Evolutionary conservation across 179 eudicot genomes (phyloP).

Genomic region (Beta corolliflora): DNA sequence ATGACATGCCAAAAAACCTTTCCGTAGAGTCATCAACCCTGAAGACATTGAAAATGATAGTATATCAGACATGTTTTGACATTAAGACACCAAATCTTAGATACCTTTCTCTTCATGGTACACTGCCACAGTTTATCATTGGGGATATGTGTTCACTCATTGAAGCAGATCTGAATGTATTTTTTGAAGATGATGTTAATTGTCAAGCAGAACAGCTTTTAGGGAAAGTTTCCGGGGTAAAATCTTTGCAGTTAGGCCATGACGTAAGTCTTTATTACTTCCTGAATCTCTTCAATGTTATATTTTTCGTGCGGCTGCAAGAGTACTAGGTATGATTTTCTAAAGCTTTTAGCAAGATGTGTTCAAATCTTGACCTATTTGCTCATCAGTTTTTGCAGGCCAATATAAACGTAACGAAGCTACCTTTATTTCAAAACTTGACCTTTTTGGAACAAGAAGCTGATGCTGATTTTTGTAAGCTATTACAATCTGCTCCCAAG

Average conservation of each 20-base stretch:
- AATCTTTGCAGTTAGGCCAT: background rate
- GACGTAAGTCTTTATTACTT: background rate
- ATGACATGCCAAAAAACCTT: too few relatives aligned
- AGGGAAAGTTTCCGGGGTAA: slow-evolving; percentile 1
- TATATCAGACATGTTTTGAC: background rate
- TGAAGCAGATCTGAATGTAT: background rate
- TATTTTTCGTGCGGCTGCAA: too few relatives aligned
- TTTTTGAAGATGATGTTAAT: background rate
- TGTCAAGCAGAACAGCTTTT: background rate
- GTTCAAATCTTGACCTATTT: too few relatives aligned
- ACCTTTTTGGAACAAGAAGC: background rate
- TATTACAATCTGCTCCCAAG: background rate
- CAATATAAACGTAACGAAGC: background rate
- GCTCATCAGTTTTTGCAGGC: background rate
- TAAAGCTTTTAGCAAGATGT: too few relatives aligned
- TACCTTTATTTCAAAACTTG: slow-evolving; percentile 11
- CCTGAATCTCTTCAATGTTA: too few relatives aligned
- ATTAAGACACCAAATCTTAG: background rate
- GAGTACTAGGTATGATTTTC: too few relatives aligned
- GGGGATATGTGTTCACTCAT: background rate
- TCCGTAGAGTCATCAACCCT: too few relatives aligned
- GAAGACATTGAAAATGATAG: background rate
- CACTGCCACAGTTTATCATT: background rate
- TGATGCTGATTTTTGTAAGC: background rate
- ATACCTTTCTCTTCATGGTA: background rate